Conservation (phyloP, 2,329 filamentous ascomycete genomes). For the Neoarthrinium moseri region DNA sequence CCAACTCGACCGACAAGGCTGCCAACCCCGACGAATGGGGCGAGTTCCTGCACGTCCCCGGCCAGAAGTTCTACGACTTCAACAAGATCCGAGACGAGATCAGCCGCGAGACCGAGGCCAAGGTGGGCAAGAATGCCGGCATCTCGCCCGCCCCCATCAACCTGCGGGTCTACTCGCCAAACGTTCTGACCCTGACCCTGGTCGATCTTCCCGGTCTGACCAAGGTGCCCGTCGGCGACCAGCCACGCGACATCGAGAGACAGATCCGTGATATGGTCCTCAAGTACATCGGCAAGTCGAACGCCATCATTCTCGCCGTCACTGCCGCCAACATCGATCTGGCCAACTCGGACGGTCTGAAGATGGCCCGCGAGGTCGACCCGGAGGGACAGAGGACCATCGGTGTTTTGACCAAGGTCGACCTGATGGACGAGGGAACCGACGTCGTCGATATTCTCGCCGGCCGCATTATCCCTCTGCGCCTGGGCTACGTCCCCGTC, state of each 20-base stretch:
- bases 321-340: constrained; percentile 96
- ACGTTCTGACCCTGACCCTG: constrained; percentile 93
- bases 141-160: constrained; percentile 98
- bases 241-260: constrained; percentile 92
- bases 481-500: constrained; percentile 93
- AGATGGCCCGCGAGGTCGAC: constrained; percentile 94
- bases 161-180: constrained; percentile 95
- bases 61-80: constrained; percentile 97
- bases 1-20: constrained; percentile 73
- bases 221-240: constrained; percentile 94
- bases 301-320: constrained; percentile 95
- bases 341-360: constrained; percentile 96
- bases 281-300: constrained; percentile 97
- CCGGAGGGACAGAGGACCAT: constrained; percentile 97
- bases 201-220: constrained; percentile 96
- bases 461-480: constrained; percentile 91
- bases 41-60: constrained; percentile 96
- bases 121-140: constrained; percentile 93
- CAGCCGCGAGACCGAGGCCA: constrained; percentile 90
- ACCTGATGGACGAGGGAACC: constrained; percentile 97
- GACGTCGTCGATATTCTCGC: constrained; percentile 98
- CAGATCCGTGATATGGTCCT: constrained; percentile 98
- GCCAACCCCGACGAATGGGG: constrained; percentile 96
- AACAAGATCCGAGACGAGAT: constrained; percentile 98
- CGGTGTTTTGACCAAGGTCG: constrained; percentile 96